Evolutionary conservation across 768 basidiomycete genomes (phyloP), one percentile per base, ranked within the genome.

Genomic region (Hericium coralloides): DNA sequence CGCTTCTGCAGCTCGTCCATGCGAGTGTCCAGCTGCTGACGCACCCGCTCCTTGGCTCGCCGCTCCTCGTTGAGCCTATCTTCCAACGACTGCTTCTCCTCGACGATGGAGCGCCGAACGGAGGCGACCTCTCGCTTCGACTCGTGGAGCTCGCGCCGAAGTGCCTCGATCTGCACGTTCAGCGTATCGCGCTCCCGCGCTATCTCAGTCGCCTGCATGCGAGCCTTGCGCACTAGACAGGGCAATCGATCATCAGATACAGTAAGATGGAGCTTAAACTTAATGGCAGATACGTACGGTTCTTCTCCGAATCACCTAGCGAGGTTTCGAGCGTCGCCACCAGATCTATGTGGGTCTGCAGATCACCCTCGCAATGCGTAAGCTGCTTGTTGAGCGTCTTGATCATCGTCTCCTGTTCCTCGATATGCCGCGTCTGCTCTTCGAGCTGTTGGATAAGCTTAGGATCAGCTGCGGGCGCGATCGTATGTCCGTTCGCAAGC

Each of bases 371-470:
- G 66, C 92, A 94, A 68, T 95, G 93, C n/a, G 83, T 84, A 50
- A 97, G 69, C 70, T 94, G 92, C 70, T 95, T 94, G 71, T 93
- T 94, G 60, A 97, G 79, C 22, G 89, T 93, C 72, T 91, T 89
- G 74, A 95, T 91, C 87, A 92, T 94, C 52, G 78, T 81, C 63
- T 92, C 88, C 67, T 92, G 88, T 74, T 95, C 92, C 12, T 83
- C 88, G 38, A 93, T 73, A 49, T 80, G 83, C 64, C 86, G 88
- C 18, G 80, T 69, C 69, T 89, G 89, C 59, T 88, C 82, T 65
- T 90, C 89, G 8, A 93, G 63, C 65, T 81, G 82, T 45, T 70
- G 73, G 2, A 71, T 62, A 5, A 80, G 57, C 69, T 90, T 91
- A 47, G 74, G 57, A 64, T 92, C 90, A 17, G 74, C 58, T 12